Conservation (phyloP, 2,329 filamentous ascomycete species). For the Fusarium sp. region DNA sequence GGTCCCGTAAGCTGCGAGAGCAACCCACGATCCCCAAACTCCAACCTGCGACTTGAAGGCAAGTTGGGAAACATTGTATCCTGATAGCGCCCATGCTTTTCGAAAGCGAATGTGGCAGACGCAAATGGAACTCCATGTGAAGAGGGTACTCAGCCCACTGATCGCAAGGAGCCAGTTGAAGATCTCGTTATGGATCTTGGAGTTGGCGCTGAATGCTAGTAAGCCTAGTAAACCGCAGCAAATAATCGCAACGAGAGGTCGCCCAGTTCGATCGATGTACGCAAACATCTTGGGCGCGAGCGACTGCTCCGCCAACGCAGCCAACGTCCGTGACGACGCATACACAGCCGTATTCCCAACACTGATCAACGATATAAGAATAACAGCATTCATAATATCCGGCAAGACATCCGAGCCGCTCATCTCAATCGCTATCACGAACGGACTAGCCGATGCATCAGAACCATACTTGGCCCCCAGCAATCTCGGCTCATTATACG, state of each 20-base stretch:
- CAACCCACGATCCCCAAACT: conserved; percentile 81
- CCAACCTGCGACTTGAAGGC: conserved; percentile 83
- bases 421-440: conserved; percentile 88
- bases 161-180: conserved; percentile 84
- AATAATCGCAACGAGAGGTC: conserved; percentile 76
- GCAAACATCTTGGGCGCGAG: conserved; percentile 78
- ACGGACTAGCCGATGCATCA: conserved; percentile 82
- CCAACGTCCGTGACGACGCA: conserved; percentile 73
- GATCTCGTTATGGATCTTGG: conserved; percentile 64
- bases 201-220: conserved; percentile 77
- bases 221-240: conserved; percentile 73
- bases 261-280: conserved; percentile 83
- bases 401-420: conserved; percentile 82
- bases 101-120: conserved; percentile 90
- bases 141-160: conserved; percentile 74
- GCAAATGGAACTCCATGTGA: conserved; percentile 85
- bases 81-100: conserved; percentile 72
- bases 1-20: conserved; percentile 78
- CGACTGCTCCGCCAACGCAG: conserved; percentile 64
- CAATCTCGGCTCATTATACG: conserved; percentile 71
- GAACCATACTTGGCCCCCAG: conserved; percentile 61
- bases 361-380: conserved; percentile 88
- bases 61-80: conserved; percentile 75
- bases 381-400: conserved; percentile 92
- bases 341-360: conserved; percentile 93